Evolutionary conservation across 2,329 filamentous ascomycete genomes (phyloP), one percentile per base, ranked within the genome.

Genomic region (Fusarium dimerum): DNA sequence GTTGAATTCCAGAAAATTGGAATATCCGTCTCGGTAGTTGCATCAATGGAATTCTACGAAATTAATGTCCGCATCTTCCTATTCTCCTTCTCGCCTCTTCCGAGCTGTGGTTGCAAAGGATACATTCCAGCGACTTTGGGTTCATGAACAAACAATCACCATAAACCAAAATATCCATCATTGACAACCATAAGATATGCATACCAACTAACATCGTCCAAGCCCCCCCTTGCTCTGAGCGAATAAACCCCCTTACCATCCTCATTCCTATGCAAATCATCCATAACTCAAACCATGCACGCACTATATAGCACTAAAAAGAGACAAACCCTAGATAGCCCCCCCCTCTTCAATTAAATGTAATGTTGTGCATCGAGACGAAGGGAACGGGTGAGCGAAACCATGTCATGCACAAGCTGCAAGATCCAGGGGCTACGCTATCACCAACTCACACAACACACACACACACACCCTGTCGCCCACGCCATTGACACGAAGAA

Each of bases 361-460:
- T 26, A 26, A 36, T 36, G 32, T 36, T 36, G 32, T 36, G 32
- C 32, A 36, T 26, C 20, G 20, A 26, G 20, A 26, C 20, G 20
- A 26, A 26, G 20, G 7, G 20, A 26, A 26, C 7, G 20, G 20
- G 20, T 4, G 20, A 26, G 20, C 20, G 32, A 36, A 36, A 36
- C 11, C 43, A 46, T 44, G 51, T 20, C 47, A 17, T 40, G 39
- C 39, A 40, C 51, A 57, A 42, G 44, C 26, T 46, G 56, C 54
- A 57, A 42, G 32, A 15, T 55, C 49, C 57, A 55, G 54, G 57
- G 57, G 56, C 39, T 20, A 17, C 11, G 45, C 43, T 39, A 47
- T 47, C 30, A 45, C 40, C 50, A 49, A 46, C 39, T 41, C 34
- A 45, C 39, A 30, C 20, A 32, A 15, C 44, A 50, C 16, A 46